Evolutionary conservation across 208 protist genomes (phyloP).

Genomic region (Wallacemonas sp.): DNA sequence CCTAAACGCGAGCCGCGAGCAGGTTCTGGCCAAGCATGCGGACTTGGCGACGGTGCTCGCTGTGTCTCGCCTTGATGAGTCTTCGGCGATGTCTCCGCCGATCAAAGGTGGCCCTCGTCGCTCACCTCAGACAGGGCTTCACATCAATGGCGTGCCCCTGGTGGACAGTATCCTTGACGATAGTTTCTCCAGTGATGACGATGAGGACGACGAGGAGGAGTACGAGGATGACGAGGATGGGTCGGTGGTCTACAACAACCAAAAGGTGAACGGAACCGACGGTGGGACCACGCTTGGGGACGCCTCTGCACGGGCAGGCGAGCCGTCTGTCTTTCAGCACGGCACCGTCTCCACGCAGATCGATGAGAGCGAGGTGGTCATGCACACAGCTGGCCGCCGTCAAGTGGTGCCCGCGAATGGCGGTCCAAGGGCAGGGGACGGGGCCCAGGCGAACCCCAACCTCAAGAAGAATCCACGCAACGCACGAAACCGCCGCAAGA

Average conservation of each 20-base stretch:
- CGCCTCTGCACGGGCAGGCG: neutral
- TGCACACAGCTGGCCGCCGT: neutral
- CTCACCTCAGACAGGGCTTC: too few relatives aligned
- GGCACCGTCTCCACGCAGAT: neutral
- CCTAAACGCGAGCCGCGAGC: neutral
- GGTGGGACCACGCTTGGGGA: neutral
- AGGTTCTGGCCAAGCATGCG: conserved; percentile 23
- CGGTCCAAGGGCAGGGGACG: too few relatives aligned
- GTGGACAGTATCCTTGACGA: conserved; percentile 1
- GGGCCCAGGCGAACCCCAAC: too few relatives aligned
- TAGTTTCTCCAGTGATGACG: neutral
- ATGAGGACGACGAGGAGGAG: neutral
- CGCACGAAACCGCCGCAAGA: conserved; percentile 5
- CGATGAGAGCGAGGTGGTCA: neutral
- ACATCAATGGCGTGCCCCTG: neutral
- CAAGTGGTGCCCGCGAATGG: neutral
- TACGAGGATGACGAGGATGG: neutral
- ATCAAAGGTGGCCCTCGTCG: too few relatives aligned
- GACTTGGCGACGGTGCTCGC: conserved; percentile 18
- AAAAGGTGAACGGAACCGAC: neutral
- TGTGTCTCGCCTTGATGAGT: conserved; percentile 20
- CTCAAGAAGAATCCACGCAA: neutral
- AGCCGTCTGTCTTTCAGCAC: neutral
- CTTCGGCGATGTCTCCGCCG: conserved; percentile 13
- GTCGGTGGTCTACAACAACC: neutral